Percentiles rank a stretch among this genome's conserved stretches.
These are phyloP conservation scores for Lanmaoa rubissima DNA, from an alignment of 768 basidiomycete species.

Conservation along the genomic window DNA sequence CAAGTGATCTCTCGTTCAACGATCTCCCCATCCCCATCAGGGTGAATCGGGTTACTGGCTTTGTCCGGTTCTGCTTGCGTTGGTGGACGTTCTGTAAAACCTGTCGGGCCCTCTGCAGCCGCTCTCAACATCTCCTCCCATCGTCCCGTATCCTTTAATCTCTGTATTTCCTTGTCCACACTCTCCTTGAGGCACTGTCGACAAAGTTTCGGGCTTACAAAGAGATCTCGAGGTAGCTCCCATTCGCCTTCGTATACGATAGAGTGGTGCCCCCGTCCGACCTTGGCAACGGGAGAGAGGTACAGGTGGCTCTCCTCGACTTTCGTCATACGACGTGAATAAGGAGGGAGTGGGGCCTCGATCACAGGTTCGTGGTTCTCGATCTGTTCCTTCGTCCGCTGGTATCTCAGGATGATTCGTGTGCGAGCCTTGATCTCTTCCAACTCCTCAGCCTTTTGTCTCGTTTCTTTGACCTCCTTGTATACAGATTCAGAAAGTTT, in stretches of 20 bases:
- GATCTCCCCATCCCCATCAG: conserved; percentile 7
- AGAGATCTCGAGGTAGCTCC: conserved; percentile 46
- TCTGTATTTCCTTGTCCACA: conserved; percentile 19
- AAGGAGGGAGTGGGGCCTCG: conserved; percentile 32
- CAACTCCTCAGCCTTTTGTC: conserved; percentile 6
- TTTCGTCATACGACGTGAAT: conserved; percentile 16
- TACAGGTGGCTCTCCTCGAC: conserved; percentile 49
- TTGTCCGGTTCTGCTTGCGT: conserved; percentile 1
- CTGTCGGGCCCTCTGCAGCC: conserved; percentile 9
- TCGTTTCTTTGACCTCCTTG: background rate
- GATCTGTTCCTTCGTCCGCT: conserved; percentile 18
- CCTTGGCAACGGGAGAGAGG: conserved; percentile 35
- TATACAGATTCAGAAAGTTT: background rate
- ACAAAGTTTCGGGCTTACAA: conserved; percentile 39
- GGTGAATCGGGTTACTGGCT: background rate
- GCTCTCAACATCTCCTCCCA: conserved; percentile 21
- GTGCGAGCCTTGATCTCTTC: conserved; percentile 13
- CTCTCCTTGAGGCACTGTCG: conserved; percentile 36
- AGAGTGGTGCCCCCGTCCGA: conserved; percentile 54
- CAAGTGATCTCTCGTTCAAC: conserved; percentile 20
- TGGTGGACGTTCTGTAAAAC: background rate
- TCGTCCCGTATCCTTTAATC: conserved; percentile 22
- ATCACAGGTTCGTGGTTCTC: conserved; percentile 27
- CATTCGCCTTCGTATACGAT: conserved; percentile 48
- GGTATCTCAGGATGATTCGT: conserved; percentile 23